Evolutionary conservation across 2,329 filamentous ascomycete genomes (phyloP).

Genomic region (Aspergillus nomiae): DNA sequence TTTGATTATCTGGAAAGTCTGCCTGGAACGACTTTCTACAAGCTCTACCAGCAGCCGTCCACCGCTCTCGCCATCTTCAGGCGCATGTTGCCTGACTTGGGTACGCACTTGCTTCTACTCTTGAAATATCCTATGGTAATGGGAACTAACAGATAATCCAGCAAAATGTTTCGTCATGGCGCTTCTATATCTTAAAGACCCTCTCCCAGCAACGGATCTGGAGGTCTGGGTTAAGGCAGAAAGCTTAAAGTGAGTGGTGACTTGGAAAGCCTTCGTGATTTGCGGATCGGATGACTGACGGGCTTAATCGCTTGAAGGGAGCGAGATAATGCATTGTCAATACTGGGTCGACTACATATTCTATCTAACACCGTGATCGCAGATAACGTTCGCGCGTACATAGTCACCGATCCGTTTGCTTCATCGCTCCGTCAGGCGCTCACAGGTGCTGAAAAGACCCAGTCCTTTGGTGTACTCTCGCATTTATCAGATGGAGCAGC

Average conservation of each 20-base stretch:
- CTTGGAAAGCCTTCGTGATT: not conserved
- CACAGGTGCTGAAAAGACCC: slow-evolving; percentile 80
- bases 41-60: slow-evolving; percentile 93
- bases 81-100: slow-evolving; percentile 91
- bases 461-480: slow-evolving; percentile 88
- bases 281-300: not conserved
- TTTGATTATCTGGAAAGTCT: slow-evolving; percentile 94
- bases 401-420: slow-evolving; percentile 79
- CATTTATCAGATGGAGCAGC: slow-evolving; percentile 62
- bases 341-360: slow-evolving; percentile 85
- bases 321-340: slow-evolving; percentile 79
- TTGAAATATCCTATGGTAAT: not conserved
- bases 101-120: slow-evolving; percentile 49
- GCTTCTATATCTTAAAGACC: slow-evolving; percentile 83
- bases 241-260: slow-evolving; percentile 53
- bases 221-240: slow-evolving; percentile 81
- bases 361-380: slow-evolving; percentile 65
- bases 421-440: slow-evolving; percentile 81
- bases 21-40: slow-evolving; percentile 83
- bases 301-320: slow-evolving; percentile 53
- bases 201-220: slow-evolving; percentile 76
- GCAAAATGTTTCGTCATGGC: slow-evolving; percentile 97
- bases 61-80: slow-evolving; percentile 94
- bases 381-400: slow-evolving; percentile 68
- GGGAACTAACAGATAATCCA: slow-evolving; percentile 34